phyloP scores from a whole-genome alignment of 345 rosid genomes.

The Crucihimalaya himalaica region DNA sequence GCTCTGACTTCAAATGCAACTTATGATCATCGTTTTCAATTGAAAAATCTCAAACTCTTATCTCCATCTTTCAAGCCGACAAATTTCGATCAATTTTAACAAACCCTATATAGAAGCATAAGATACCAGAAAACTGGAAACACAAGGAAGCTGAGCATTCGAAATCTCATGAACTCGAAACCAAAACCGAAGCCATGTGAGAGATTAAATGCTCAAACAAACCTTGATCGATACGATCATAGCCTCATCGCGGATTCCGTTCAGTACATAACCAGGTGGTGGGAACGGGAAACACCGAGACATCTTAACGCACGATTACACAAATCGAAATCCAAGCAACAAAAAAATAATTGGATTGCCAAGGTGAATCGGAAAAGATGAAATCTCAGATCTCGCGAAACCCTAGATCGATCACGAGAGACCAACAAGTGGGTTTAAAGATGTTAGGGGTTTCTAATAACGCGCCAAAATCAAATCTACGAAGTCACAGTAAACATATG shows the following conservation, averaged over 20 bases:
- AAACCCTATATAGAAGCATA: conserved; percentile 3
- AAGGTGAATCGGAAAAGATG: conserved; percentile 4
- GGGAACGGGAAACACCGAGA: conserved; percentile 73
- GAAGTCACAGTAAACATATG: conserved; percentile 11
- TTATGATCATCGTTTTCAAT: background rate
- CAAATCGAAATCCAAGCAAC: conserved; percentile 1
- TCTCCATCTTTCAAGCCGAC: conserved; percentile 4
- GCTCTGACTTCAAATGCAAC: background rate
- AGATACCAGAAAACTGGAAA: conserved; percentile 14
- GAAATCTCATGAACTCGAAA: conserved; percentile 17
- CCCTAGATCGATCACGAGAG: conserved; percentile 39
- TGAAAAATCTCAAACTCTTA: background rate
- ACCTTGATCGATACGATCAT: conserved; percentile 65
- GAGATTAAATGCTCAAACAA: conserved; percentile 46
- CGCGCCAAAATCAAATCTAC: conserved; percentile 23
- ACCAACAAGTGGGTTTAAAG: conserved; percentile 1
- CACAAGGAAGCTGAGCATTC: conserved; percentile 39
- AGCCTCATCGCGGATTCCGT: conserved; percentile 47
- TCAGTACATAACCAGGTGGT: conserved; percentile 46
- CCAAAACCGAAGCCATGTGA: conserved; percentile 23
- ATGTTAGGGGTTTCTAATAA: background rate
- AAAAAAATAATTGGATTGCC: background rate
- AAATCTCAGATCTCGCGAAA: conserved; percentile 40
- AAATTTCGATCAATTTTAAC: background rate
- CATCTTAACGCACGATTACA: conserved; percentile 40